Base-by-base conservation (phyloP, 106 monocot genomes). In the Vanilla planifolia region DNA sequence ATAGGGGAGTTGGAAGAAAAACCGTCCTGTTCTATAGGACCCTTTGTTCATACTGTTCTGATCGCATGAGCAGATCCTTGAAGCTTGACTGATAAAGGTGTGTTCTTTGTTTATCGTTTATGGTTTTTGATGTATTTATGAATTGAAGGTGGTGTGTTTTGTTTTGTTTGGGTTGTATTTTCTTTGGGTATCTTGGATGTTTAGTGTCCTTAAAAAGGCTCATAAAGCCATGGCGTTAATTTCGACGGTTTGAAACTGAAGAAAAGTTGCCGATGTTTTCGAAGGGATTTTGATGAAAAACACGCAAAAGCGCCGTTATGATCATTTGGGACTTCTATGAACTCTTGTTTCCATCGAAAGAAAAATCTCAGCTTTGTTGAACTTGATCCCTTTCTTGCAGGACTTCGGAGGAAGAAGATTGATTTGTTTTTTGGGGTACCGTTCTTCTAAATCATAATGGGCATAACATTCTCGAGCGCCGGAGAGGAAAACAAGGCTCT, bases 11-110 rank as follows among this genome's bases (percentile, higher is more conserved):
- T 10, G 37, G 10, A 10, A 10, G 37, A 37, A 10, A 37, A 37
- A 37, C 7, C 37, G 7, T 37, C 37, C 37, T 37, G 17, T 45
- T 45, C 45, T 45, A 45, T 45, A 13, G 5, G 5, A n/a, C n/a
- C n/a, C 4, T 13, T 16, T n/a, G 5, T n/a, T 45, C 45, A 45
- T 45, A 13, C 14, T 16, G 5, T 45, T 45, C 45, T 45, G 40
- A 40, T 40, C 14, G 1, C 40, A 40, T 14, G 1, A 14, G 40
- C 14, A 9, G 40, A 40, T 5, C n/a, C n/a, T 17, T 45, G 15
- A 36, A 57, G 8, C 57, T 35, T 3, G 35, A 17, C 34, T 19
- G 57, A 28, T 33, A 57, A 20, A 57, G 35, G 57, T 57, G 33
- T 36, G 33, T 30, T 30, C 29, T 29, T 53, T 48, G 23, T 48